Evolutionary conservation across 352 stramenopile species (phyloP), one percentile per base, ranked within the genome.

Genomic region (Blastocystis sp.): DNA sequence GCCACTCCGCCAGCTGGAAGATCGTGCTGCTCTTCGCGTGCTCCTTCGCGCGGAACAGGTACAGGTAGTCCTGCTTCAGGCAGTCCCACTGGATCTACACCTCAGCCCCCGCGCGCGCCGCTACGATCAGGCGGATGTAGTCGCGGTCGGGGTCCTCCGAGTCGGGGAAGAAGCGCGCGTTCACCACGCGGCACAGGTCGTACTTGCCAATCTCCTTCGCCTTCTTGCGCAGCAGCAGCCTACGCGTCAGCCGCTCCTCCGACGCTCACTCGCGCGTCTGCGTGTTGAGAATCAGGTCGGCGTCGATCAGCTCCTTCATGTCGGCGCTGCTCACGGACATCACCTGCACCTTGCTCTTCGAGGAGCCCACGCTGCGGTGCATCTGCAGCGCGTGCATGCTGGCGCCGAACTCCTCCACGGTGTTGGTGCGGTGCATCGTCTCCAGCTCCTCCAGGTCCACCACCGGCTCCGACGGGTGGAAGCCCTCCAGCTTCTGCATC

Each of bases 61-160:
- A 84, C 24, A 84, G 2, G 66, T 84, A 84, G 61, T 84, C 74
- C 74, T 68, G 60, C 54, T 84, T 84, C 28, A 84, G 45, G 24
- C 34, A 42, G 42, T 84, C 74, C 74, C 74, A 84, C 34, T 84
- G 74, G 24, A 84, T 69, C 74, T 84, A 84, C n/a, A 6, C 0
- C 21, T 84, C 17, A 68, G 6, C 2, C 19, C 21, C 19, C 14
- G 19, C 3, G 10, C 3, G 11, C 21, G 28, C 19, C 6, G 34
- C 24, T 70, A 84, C 74, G 34, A 84, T 84, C 4, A 84, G 54
- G 28, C 74, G 74, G 52, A 84, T 68, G 34, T 84, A 84, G 61
- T 63, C 60, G 9, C 74, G 48, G 19, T 84, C 74, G 11, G 3
- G 0, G 24, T 84, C 54, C 10, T 68, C 57, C 24, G 40, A 52